phyloP scores from a whole-genome alignment of 1,284 basidiomycete species.

The Ceratobasidium sp. region DNA sequence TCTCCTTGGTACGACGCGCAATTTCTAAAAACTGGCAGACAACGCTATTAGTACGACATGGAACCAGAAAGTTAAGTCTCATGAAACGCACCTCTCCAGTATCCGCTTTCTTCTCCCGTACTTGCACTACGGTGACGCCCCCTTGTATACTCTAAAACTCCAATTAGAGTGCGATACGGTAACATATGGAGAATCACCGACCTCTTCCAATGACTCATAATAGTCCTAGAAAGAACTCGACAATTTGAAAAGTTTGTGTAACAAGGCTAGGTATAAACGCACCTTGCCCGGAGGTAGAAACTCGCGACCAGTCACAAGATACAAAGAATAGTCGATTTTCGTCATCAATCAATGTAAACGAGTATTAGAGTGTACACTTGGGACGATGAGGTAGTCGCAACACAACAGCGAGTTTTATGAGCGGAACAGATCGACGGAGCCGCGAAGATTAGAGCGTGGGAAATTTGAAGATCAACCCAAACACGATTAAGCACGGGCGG shows the following conservation, averaged over 20 bases:
- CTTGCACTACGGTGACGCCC: conserved; percentile 89
- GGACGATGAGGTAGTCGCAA: background rate
- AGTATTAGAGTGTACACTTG: too few species aligned
- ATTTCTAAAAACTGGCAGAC: conserved; percentile 78
- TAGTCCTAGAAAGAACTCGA: conserved; percentile 66
- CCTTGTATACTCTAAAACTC: conserved; percentile 74
- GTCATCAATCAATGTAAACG: too few species aligned
- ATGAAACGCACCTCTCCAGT: conserved; percentile 73
- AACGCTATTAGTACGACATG: background rate
- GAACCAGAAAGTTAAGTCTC: background rate
- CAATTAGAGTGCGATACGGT: conserved; percentile 14
- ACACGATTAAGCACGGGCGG: background rate
- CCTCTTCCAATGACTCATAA: conserved; percentile 80
- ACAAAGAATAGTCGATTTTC: conserved; percentile 77
- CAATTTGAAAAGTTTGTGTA: too few species aligned
- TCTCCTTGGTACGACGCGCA: conserved; percentile 72
- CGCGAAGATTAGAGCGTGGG: conserved; percentile 7
- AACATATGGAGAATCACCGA: conserved; percentile 51
- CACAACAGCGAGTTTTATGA: background rate
- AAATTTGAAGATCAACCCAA: background rate
- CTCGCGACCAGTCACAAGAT: conserved; percentile 87
- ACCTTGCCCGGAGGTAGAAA: conserved; percentile 85
- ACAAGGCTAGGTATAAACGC: too few species aligned
- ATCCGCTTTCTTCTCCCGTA: conserved; percentile 85
- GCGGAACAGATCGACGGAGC: background rate